Conservation (phyloP, 257 asterid species). For the Gentiana straminea region DNA sequence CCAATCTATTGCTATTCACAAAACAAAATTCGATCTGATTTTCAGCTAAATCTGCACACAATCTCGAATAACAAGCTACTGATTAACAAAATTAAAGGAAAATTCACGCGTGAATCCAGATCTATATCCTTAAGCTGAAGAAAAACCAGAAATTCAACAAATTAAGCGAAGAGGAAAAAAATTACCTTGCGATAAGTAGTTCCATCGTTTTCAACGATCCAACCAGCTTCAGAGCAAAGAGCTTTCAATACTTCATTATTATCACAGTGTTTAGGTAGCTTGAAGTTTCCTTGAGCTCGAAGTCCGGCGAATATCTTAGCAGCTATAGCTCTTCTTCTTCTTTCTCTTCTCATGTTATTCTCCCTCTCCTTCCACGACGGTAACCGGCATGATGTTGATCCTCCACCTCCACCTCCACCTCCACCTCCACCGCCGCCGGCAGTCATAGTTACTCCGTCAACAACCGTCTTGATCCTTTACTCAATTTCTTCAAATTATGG, state of each 20-base stretch:
- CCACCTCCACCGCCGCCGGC: constrained; percentile 9
- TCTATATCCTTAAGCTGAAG: background rate
- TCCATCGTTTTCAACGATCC: constrained; percentile 82
- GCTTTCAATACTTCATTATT: constrained; percentile 80
- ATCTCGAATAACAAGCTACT: too few relatives aligned
- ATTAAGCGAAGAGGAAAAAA: background rate
- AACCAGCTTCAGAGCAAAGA: constrained; percentile 70
- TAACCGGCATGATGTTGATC: constrained; percentile 20
- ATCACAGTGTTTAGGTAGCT: constrained; percentile 74
- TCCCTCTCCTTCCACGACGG: constrained; percentile 89
- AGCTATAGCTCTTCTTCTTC: constrained; percentile 68
- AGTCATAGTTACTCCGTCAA: constrained; percentile 10
- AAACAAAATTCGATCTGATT: too few relatives aligned
- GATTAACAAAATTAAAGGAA: background rate
- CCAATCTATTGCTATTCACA: background rate
- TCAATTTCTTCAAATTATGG: background rate
- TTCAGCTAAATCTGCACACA: too few relatives aligned
- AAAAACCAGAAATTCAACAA: background rate
- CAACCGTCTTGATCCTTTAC: background rate
- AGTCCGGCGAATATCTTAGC: constrained; percentile 73
- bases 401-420: background rate
- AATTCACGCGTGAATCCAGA: background rate
- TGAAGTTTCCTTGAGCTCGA: constrained; percentile 61
- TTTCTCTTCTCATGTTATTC: constrained; percentile 68
- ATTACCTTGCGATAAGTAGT: constrained; percentile 71